Evolutionary conservation across 208 protist species (phyloP).

Genomic region (Crithidia fasciculata): DNA sequence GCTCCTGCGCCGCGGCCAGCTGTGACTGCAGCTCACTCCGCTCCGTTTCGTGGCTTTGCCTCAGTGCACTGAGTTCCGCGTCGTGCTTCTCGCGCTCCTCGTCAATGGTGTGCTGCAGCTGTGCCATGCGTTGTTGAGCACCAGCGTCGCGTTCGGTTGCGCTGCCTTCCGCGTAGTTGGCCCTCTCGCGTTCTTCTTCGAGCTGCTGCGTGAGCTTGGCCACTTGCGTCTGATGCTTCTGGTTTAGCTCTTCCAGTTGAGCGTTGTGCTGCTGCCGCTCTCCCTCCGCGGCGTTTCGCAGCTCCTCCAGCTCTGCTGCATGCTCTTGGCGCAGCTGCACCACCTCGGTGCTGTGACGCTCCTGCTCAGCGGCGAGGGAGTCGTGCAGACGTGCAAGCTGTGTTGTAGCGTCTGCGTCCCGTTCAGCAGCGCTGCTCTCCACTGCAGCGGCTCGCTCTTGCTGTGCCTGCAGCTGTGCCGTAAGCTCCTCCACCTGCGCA

Average conservation of each 20-base stretch:
- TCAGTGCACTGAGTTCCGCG: background rate
- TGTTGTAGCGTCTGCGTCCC: background rate
- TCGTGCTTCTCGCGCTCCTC: conserved; percentile 19
- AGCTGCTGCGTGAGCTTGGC: conserved; percentile 26
- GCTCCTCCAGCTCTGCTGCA: no score
- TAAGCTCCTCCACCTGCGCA: conserved; percentile 15
- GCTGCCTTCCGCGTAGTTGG: conserved; percentile 13
- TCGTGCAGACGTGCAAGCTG: background rate
- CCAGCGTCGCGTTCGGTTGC: conserved; percentile 1
- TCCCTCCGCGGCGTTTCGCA: no score
- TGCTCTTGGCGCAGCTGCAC: background rate
- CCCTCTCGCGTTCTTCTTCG: conserved; percentile 7
- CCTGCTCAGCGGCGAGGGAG: background rate
- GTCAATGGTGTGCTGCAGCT: background rate
- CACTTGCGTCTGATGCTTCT: conserved; percentile 12
- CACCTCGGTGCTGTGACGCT: background rate
- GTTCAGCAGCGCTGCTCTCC: background rate
- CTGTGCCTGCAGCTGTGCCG: background rate
- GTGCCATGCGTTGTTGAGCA: conserved; percentile 4
- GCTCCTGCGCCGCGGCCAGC: background rate
- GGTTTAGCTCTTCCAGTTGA: background rate
- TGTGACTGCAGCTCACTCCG: background rate
- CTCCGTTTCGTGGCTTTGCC: conserved; percentile 2
- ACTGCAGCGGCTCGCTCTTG: conserved; percentile 9
- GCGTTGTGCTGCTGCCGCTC: conserved; percentile 11